Percentiles rank a stretch among this genome's conserved stretches.
Evolutionary conservation across 768 basidiomycete genomes (phyloP).

Genomic region (Russula dissimulans): DNA sequence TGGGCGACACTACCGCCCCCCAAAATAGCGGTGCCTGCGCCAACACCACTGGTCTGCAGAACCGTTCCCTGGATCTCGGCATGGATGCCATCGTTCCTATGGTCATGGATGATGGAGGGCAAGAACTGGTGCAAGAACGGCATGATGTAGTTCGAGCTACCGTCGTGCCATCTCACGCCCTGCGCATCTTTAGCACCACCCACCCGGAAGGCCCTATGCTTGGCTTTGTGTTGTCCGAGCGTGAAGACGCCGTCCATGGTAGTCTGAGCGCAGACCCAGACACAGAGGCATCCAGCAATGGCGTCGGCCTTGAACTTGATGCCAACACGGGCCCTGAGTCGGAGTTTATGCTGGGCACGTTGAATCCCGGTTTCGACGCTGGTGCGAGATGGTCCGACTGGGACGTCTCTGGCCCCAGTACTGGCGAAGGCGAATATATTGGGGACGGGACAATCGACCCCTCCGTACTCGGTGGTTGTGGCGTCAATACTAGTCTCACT

Average conservation of each 20-base stretch:
- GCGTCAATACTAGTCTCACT: background rate
- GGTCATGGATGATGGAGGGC: background rate
- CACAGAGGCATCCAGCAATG: background rate
- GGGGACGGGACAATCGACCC: constrained; percentile 18
- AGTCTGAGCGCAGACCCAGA: background rate
- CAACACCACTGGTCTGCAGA: background rate
- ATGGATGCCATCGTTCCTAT: background rate
- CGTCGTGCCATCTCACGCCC: background rate
- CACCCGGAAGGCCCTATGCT: constrained; percentile 10
- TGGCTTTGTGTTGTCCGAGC: constrained; percentile 1
- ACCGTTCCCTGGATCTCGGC: background rate
- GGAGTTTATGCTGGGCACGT: background rate
- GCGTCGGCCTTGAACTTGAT: background rate
- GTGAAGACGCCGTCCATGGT: background rate
- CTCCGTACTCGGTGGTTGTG: background rate
- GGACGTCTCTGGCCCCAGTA: background rate
- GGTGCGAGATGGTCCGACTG: constrained; percentile 1
- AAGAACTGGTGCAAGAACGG: background rate
- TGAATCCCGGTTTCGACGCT: background rate
- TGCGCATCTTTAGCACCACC: background rate
- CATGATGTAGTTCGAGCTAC: background rate
- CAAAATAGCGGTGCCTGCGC: background rate
- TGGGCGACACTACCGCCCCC: background rate
- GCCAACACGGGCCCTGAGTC: background rate
- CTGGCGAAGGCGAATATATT: background rate